phyloP scores from a whole-genome alignment of 257 asterid genomes.

The Coffea eugenioides region DNA sequence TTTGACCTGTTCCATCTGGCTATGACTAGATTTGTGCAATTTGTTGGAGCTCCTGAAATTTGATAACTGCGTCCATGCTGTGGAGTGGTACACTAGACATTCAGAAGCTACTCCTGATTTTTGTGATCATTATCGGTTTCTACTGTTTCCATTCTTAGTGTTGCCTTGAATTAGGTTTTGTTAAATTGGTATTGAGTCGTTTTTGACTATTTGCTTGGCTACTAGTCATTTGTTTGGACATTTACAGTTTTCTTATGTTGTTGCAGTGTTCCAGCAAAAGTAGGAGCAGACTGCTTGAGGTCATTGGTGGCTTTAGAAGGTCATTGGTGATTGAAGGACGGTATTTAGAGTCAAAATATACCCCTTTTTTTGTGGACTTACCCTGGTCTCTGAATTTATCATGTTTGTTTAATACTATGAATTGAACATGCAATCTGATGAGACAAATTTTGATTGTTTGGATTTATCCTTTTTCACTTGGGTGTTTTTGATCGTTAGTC shows the following conservation, averaged over 20 bases:
- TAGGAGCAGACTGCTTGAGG: slow-evolving; percentile 16
- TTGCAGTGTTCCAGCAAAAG: slow-evolving; percentile 15
- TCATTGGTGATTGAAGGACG: slow-evolving; percentile 12
- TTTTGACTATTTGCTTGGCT: too few relatives aligned
- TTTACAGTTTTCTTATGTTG: neutral
- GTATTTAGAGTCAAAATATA: slow-evolving; percentile 8
- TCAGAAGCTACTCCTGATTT: too few relatives aligned
- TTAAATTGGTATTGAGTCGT: too few relatives aligned
- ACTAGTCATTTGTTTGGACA: neutral
- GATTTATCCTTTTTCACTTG: too few relatives aligned
- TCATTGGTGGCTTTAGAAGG: slow-evolving; percentile 11
- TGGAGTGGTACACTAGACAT: too few relatives aligned
- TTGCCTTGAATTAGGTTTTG: too few relatives aligned
- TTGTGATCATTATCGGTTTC: too few relatives aligned
- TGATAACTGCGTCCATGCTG: too few relatives aligned
- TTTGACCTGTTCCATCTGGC: neutral
- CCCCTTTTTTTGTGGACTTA: neutral
- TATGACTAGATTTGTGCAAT: too few relatives aligned
- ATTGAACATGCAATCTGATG: neutral
- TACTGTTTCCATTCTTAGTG: too few relatives aligned
- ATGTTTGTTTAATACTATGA: slow-evolving; percentile 5
- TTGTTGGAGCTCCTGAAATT: neutral
- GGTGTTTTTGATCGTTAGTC: too few relatives aligned
- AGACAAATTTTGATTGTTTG: too few relatives aligned
- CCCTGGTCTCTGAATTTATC: neutral